Percentiles rank a stretch among this genome's conserved stretches.
Conservation (phyloP, 768 basidiomycete species). For the Dentipellis fragilis region DNA sequence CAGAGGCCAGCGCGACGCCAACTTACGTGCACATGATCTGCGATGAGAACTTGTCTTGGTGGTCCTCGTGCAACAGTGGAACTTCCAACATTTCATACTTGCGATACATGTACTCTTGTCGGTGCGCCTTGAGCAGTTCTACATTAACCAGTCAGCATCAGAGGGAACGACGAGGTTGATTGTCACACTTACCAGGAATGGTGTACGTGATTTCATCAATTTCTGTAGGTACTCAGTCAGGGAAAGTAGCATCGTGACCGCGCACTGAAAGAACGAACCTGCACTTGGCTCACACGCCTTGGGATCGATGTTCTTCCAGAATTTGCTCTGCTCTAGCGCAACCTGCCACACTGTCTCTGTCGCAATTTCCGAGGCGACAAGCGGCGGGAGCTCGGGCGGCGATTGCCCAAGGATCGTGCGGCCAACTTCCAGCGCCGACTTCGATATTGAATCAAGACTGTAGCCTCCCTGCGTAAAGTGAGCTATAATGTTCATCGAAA, state of each 20-base stretch:
- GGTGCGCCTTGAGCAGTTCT: slow-evolving; percentile 86
- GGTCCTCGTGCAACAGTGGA: slow-evolving; percentile 55
- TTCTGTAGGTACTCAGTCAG: slow-evolving; percentile 28
- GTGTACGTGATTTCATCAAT: slow-evolving; percentile 52
- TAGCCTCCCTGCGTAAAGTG: slow-evolving; percentile 72
- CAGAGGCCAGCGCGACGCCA: no score
- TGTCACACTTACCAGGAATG: slow-evolving; percentile 44
- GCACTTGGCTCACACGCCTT: slow-evolving; percentile 76
- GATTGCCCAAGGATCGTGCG: slow-evolving; percentile 83
- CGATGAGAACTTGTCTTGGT: slow-evolving; percentile 65
- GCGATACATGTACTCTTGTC: slow-evolving; percentile 75
- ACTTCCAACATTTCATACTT: slow-evolving; percentile 72
- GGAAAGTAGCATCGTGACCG: neutral
- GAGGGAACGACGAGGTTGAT: neutral
- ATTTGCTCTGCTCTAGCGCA: slow-evolving; percentile 76
- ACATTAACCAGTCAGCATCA: neutral
- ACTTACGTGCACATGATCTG: slow-evolving; percentile 89
- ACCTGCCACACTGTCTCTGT: slow-evolving; percentile 89
- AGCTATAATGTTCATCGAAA: neutral
- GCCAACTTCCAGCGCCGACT: slow-evolving; percentile 80
- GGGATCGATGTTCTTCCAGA: slow-evolving; percentile 83
- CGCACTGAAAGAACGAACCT: slow-evolving; percentile 30
- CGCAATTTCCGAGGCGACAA: slow-evolving; percentile 69
- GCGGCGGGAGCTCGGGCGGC: slow-evolving; percentile 62
- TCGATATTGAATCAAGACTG: slow-evolving; percentile 80